phyloP scores from a whole-genome alignment of 805 yeast species.

The Lipomyces yamadae region DNA sequence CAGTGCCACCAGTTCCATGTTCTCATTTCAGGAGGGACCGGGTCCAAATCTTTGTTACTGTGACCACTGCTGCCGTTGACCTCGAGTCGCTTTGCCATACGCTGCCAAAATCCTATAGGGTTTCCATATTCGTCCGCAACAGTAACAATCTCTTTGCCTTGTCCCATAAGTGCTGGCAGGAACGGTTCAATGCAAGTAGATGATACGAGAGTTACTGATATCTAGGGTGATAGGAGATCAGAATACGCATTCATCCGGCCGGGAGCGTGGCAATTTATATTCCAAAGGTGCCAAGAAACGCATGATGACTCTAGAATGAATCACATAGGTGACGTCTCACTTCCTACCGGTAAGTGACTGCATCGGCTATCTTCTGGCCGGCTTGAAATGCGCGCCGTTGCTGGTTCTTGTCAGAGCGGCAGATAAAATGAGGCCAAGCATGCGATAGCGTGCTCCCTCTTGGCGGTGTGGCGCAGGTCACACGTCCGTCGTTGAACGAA shows the following conservation, averaged over 20 bases:
- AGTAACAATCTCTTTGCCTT: neutral
- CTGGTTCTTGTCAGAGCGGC: too few relatives aligned
- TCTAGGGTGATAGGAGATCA: too few relatives aligned
- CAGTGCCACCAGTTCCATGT: constrained; percentile 47
- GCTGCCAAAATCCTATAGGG: neutral
- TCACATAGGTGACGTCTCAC: too few relatives aligned
- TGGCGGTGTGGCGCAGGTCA: too few relatives aligned
- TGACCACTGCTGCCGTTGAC: neutral
- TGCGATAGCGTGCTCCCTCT: too few relatives aligned
- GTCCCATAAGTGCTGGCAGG: neutral
- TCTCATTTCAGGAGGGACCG: constrained; percentile 45
- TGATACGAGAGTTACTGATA: too few relatives aligned
- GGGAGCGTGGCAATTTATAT: neutral
- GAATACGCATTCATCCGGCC: too few relatives aligned
- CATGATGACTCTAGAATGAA: neutral
- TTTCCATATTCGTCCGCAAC: neutral
- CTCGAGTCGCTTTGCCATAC: constrained; percentile 5
- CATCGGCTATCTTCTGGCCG: too few relatives aligned
- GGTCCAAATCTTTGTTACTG: constrained; percentile 29
- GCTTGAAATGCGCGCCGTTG: too few relatives aligned
- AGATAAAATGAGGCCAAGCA: too few relatives aligned
- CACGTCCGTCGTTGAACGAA: too few relatives aligned
- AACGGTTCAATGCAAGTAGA: neutral
- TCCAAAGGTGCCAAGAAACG: neutral
- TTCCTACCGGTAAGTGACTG: too few relatives aligned